A percentile compares a stretch with the other conserved stretches of the same genome.
These are phyloP conservation scores for Capniomyces stellatus DNA, from an alignment of 371 early-diverging fungal genomes.

Conservation along the genomic window DNA sequence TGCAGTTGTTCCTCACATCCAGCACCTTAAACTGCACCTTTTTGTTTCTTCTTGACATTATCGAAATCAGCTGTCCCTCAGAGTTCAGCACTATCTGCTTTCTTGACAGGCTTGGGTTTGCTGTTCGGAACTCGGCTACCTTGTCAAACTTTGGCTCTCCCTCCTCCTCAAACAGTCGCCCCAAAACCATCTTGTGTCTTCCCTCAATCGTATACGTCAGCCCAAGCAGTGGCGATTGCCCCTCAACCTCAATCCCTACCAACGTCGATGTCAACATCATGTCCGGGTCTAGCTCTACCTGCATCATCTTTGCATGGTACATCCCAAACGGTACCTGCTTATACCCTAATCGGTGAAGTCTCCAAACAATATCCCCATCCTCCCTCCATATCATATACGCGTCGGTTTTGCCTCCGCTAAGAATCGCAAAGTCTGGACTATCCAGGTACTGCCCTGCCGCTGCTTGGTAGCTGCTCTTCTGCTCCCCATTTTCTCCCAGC, in stretches of 20 bases:
- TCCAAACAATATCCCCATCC: slow-evolving; percentile 18
- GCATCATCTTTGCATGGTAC: slow-evolving; percentile 23
- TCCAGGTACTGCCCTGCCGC: slow-evolving; percentile 8
- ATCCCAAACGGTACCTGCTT: slow-evolving; percentile 12
- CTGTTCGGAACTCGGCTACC: slow-evolving; percentile 8
- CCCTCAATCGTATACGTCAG: slow-evolving; percentile 11
- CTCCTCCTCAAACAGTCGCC: slow-evolving; percentile 10
- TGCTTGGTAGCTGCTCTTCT: slow-evolving; percentile 8
- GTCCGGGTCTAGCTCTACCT: slow-evolving; percentile 20
- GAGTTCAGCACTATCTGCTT: neutral
- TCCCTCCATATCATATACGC: slow-evolving; percentile 21
- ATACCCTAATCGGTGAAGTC: slow-evolving; percentile 17
- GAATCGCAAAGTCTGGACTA: slow-evolving; percentile 8
- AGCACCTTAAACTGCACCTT: neutral
- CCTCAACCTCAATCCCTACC: slow-evolving; percentile 7
- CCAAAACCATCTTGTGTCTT: slow-evolving; percentile 15
- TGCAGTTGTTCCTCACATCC: neutral
- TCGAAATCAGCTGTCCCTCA: neutral
- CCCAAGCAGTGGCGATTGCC: slow-evolving; percentile 10
- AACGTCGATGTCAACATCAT: slow-evolving; percentile 22
- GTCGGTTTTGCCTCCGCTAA: slow-evolving; percentile 3
- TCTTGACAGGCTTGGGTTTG: neutral
- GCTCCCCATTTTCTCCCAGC: neutral
- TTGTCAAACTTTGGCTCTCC: slow-evolving; percentile 18
- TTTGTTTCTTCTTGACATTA: neutral